Evolutionary conservation across 2,329 filamentous ascomycete species (phyloP).

Genomic region (Diaporthe longicolla): DNA sequence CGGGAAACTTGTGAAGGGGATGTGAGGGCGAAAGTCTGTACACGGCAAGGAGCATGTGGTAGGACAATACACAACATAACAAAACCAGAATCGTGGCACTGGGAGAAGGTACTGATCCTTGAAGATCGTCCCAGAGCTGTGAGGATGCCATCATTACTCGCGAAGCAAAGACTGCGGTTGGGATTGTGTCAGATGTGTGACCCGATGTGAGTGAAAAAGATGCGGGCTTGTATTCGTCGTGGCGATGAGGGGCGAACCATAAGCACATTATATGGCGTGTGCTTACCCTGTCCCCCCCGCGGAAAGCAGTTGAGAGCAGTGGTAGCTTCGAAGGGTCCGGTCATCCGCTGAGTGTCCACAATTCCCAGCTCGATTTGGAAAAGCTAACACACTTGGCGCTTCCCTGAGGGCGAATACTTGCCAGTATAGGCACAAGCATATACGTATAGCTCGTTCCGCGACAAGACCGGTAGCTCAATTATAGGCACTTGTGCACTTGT

Average conservation of each 20-base stretch:
- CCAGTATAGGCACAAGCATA: not conserved
- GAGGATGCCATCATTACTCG: not conserved
- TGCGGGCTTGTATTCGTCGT: not conserved
- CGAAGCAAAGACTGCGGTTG: not conserved
- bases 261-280: not conserved
- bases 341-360: not conserved
- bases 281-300: not conserved
- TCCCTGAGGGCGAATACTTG: not conserved
- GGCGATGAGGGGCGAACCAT: conserved; percentile 3
- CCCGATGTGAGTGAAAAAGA: not conserved
- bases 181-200: not conserved
- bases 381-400: not conserved
- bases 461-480: not conserved
- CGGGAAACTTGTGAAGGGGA: conserved; percentile 55
- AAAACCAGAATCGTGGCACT: not conserved
- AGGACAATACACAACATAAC: not conserved
- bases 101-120: not conserved
- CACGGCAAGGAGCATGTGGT: conserved; percentile 45
- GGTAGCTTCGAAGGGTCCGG: not conserved
- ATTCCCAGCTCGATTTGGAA: not conserved
- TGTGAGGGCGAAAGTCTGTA: conserved; percentile 59
- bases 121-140: not conserved
- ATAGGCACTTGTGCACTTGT: not conserved
- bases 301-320: not conserved
- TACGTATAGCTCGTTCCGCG: not conserved